Percentiles rank a stretch among this genome's conserved stretches.
These are phyloP conservation scores for Rhizopogon rudus DNA, from an alignment of 768 basidiomycete genomes.

Conservation along the genomic window DNA sequence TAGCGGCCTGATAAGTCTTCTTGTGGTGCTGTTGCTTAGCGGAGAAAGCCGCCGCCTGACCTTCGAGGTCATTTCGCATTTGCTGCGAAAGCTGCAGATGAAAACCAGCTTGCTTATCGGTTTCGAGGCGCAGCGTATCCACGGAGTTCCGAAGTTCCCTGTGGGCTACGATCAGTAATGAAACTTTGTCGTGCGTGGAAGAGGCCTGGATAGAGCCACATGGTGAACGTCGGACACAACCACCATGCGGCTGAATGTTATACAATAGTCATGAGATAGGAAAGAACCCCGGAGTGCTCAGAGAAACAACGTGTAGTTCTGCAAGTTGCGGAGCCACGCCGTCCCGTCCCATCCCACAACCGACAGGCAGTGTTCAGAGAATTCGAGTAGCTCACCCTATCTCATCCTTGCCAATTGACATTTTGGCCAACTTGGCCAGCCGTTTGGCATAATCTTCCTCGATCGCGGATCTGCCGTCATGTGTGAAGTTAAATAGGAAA, in stretches of 20 bases:
- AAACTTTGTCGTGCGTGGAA: neutral
- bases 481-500: constrained; percentile 4
- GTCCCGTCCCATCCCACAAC: constrained; percentile 1
- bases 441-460: constrained; percentile 96
- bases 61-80: constrained; percentile 74
- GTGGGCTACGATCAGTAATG: constrained; percentile 18
- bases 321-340: neutral
- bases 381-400: constrained; percentile 67
- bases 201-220: neutral
- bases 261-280: neutral
- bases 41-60: constrained; percentile 53
- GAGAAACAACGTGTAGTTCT: constrained; percentile 1
- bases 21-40: constrained; percentile 66
- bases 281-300: neutral
- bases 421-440: constrained; percentile 72
- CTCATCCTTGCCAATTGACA: constrained; percentile 79
- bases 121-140: constrained; percentile 77
- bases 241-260: neutral
- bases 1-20: constrained; percentile 62
- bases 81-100: constrained; percentile 74
- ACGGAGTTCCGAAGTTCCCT: constrained; percentile 82
- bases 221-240: neutral
- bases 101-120: constrained; percentile 71
- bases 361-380: constrained; percentile 1
- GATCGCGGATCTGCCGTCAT: constrained; percentile 61